Evolutionary conservation across 2,329 filamentous ascomycete genomes (phyloP).

Genomic region (Diaporthe capsici): DNA sequence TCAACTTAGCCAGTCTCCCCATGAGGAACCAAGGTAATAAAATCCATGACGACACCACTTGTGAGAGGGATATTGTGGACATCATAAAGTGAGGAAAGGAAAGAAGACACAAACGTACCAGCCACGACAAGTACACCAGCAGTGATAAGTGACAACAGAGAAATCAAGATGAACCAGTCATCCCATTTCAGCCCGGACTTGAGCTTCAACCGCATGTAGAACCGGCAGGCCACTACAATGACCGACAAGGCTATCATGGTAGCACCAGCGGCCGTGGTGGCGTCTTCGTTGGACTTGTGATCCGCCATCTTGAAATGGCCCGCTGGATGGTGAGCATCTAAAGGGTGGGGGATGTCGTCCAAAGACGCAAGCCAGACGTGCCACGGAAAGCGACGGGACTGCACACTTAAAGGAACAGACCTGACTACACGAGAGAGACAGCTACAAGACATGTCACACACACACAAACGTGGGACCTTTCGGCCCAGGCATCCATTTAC

Average conservation of each 20-base stretch:
- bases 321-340: not conserved
- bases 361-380: not conserved
- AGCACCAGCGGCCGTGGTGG: not conserved
- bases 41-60: not conserved
- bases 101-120: not conserved
- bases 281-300: too few species aligned
- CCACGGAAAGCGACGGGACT: not conserved
- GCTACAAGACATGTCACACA: not conserved
- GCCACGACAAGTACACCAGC: not conserved
- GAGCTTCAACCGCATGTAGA: not conserved
- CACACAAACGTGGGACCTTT: not conserved
- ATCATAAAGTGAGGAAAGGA: not conserved
- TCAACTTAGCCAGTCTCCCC: not conserved
- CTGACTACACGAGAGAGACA: not conserved
- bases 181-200: not conserved
- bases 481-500: not conserved
- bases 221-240: not conserved
- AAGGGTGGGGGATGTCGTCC: slow-evolving; percentile 2
- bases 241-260: not conserved
- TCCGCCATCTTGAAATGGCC: not conserved
- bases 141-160: not conserved
- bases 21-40: not conserved
- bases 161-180: not conserved
- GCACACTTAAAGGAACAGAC: not conserved
- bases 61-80: not conserved